Conservation (phyloP, 306 rosid genomes). For the Gastrolobium villosum region DNA sequence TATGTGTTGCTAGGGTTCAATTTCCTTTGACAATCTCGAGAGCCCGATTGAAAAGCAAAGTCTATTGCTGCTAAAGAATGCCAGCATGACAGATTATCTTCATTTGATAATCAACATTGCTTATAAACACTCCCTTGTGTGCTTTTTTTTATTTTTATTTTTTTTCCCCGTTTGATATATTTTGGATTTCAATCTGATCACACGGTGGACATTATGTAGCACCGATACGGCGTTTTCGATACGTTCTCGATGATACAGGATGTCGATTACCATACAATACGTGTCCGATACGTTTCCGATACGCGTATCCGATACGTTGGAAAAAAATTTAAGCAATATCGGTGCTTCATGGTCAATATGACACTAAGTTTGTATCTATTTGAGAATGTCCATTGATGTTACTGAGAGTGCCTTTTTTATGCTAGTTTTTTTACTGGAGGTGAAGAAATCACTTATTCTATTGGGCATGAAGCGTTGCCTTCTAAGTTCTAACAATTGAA, state of each 20-base stretch:
- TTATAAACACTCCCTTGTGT: constrained; percentile 6
- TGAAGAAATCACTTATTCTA: constrained; percentile 12
- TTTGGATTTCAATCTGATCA: constrained; percentile 36
- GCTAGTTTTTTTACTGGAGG: constrained; percentile 5
- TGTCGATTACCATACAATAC: too few relatives aligned
- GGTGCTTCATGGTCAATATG: too few relatives aligned
- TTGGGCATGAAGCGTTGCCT: constrained; percentile 15
- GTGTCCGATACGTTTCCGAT: too few relatives aligned
- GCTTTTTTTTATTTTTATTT: not conserved
- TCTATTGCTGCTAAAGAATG: constrained; percentile 26
- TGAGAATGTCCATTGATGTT: constrained; percentile 40
- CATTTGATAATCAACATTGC: constrained; percentile 32
- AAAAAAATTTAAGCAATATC: too few relatives aligned
- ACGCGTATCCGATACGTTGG: too few relatives aligned
- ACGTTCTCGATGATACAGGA: too few relatives aligned
- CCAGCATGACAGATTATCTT: constrained; percentile 28
- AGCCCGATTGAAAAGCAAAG: constrained; percentile 40
- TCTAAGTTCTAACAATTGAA: constrained; percentile 31
- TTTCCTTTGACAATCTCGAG: constrained; percentile 39
- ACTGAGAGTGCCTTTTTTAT: constrained; percentile 16
- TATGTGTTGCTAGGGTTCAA: constrained; percentile 39
- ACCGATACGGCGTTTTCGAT: too few relatives aligned
- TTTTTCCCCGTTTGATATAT: not conserved
- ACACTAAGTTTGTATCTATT: constrained; percentile 19
- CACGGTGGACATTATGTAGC: not conserved